These are phyloP conservation scores for Ilyonectria sp. DNA, from an alignment of 2,329 filamentous ascomycete species.

Conservation along the genomic window DNA sequence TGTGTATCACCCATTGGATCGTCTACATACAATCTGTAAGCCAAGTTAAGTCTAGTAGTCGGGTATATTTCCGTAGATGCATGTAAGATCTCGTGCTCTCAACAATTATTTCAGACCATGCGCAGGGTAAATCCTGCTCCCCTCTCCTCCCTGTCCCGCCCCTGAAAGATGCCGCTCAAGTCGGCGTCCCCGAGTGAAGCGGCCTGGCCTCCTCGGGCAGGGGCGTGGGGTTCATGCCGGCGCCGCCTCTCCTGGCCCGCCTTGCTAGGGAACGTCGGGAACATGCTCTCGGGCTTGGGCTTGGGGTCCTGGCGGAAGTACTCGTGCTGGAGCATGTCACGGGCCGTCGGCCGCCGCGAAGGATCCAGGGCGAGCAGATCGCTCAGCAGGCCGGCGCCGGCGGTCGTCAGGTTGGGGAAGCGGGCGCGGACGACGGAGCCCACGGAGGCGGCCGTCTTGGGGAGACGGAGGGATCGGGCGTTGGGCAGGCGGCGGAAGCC, in stretches of 20 bases:
- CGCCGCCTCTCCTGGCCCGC: slow-evolving; percentile 90
- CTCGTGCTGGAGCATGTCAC: slow-evolving; percentile 81
- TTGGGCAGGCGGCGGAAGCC: slow-evolving; percentile 90
- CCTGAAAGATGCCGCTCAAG: slow-evolving; percentile 80
- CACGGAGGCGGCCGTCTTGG: slow-evolving; percentile 59
- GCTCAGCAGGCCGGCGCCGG: slow-evolving; percentile 79
- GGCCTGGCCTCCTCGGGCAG: slow-evolving; percentile 82
- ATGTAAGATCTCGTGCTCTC: background rate
- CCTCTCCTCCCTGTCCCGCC: slow-evolving; percentile 74
- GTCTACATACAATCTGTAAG: slow-evolving; percentile 1
- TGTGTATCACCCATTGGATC: background rate
- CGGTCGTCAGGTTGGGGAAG: slow-evolving; percentile 85
- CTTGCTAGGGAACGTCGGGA: slow-evolving; percentile 96
- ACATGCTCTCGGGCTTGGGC: slow-evolving; percentile 91
- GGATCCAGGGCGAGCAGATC: slow-evolving; percentile 84
- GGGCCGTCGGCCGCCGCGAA: slow-evolving; percentile 76
- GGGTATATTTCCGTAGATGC: slow-evolving; percentile 7
- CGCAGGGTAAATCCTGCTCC: slow-evolving; percentile 78
- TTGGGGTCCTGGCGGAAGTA: slow-evolving; percentile 94
- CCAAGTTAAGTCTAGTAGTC: background rate
- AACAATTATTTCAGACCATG: slow-evolving; percentile 60
- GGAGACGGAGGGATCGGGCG: slow-evolving; percentile 83
- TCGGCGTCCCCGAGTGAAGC: slow-evolving; percentile 71
- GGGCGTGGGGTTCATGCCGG: slow-evolving; percentile 83
- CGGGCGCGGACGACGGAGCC: slow-evolving; percentile 77